Evolutionary conservation across 306 rosid genomes (phyloP).

Genomic region (Cicer bijugum): DNA sequence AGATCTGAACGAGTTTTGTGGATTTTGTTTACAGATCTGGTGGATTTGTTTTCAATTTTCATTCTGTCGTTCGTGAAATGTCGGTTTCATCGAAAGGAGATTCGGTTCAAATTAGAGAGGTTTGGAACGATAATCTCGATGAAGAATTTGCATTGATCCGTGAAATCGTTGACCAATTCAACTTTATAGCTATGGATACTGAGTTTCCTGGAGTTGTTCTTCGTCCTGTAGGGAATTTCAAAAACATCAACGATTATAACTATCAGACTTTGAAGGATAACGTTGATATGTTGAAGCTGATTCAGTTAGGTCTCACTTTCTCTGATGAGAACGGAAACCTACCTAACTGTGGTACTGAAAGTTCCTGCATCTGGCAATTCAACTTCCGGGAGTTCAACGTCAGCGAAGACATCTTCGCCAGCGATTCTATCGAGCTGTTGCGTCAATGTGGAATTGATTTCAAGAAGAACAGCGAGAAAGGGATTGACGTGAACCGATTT

Average conservation of each 20-base stretch:
- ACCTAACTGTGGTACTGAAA: conserved; percentile 70
- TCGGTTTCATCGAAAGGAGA: conserved; percentile 75
- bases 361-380: conserved; percentile 55
- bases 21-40: conserved; percentile 60
- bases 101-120: conserved; percentile 86
- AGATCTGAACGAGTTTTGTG: conserved; percentile 42
- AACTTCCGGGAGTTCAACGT: conserved; percentile 54
- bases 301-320: conserved; percentile 88
- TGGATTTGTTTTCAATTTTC: conserved; percentile 46
- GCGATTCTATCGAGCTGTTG: conserved; percentile 53
- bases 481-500: conserved; percentile 57
- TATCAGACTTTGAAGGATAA: conserved; percentile 83
- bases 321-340: conserved; percentile 77
- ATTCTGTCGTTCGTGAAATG: conserved; percentile 57
- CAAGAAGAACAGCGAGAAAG: conserved; percentile 53
- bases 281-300: conserved; percentile 90
- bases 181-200: conserved; percentile 84
- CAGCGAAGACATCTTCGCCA: conserved; percentile 52
- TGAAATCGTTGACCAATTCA: conserved; percentile 61
- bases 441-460: conserved; percentile 60
- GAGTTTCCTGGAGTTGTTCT: conserved; percentile 96
- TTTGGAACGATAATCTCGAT: conserved; percentile 81
- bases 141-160: conserved; percentile 80
- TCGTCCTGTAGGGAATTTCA: conserved; percentile 79
- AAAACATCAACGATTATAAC: conserved; percentile 75